These are phyloP conservation scores for Blastobotrys americana DNA, from an alignment of 805 yeast species.

Conservation along the genomic window DNA sequence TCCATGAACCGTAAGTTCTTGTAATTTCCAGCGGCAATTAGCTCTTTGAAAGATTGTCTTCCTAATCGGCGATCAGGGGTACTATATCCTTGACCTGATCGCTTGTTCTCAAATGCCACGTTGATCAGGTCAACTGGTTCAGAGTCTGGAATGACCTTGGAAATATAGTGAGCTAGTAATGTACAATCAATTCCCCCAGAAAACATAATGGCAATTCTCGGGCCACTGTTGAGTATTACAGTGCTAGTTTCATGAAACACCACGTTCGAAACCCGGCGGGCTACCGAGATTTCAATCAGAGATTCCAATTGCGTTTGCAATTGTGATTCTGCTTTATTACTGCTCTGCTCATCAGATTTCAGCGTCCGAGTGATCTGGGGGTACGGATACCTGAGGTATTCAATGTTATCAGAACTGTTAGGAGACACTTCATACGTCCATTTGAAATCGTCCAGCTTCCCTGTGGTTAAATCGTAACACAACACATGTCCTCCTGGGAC, in stretches of 20 bases:
- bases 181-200: conserved; percentile 97
- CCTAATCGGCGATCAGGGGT: conserved; percentile 86
- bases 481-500: conserved; percentile 50
- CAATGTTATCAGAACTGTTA: conserved; percentile 5
- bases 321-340: conserved; percentile 1
- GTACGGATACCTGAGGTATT: conserved; percentile 6
- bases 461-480: conserved; percentile 31
- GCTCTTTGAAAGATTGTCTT: conserved; percentile 47
- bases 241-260: neutral
- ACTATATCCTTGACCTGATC: conserved; percentile 50
- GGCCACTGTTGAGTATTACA: neutral
- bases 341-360: neutral
- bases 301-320: conserved; percentile 2
- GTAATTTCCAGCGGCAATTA: conserved; percentile 40
- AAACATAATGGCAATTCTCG: conserved; percentile 56
- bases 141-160: conserved; percentile 22
- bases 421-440: conserved; percentile 12
- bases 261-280: neutral
- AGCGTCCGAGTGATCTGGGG: neutral
- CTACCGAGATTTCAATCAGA: conserved; percentile 7
- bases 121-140: conserved; percentile 64
- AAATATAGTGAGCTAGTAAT: conserved; percentile 47
- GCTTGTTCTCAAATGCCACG: conserved; percentile 87
- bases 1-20: conserved; percentile 45
- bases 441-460: conserved; percentile 15